Conservation (phyloP, 441 rosid genomes). For the Cnidoscolus chayamansa region DNA sequence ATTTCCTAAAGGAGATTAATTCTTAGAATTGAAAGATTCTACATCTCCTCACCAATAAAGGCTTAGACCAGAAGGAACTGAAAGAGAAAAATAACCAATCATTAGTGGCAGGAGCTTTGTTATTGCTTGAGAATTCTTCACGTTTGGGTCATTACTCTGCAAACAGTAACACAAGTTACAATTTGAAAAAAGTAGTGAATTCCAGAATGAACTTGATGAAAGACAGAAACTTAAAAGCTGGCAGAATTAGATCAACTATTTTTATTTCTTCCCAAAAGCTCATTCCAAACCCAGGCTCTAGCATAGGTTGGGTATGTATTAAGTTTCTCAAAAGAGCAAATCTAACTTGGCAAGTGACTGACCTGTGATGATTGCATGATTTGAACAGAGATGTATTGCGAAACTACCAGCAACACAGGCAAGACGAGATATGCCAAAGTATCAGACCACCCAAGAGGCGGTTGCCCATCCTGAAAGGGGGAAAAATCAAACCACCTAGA, state of each 20-base stretch:
- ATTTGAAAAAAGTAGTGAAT: neutral
- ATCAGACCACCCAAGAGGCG: conserved; percentile 95
- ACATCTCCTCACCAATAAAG: conserved; percentile 77
- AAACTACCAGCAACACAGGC: conserved; percentile 63
- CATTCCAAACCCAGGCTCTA: neutral
- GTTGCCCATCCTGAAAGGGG: conserved; percentile 76
- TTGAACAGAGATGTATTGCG: conserved; percentile 79
- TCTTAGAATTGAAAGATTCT: conserved; percentile 13
- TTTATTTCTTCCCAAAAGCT: neutral
- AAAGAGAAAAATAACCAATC: conserved; percentile 92
- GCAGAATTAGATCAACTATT: neutral
- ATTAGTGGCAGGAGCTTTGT: conserved; percentile 76
- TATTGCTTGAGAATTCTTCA: conserved; percentile 84
- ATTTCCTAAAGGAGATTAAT: neutral
- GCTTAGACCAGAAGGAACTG: conserved; percentile 97
- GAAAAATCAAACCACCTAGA: conserved; percentile 13
- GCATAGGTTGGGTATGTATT: neutral
- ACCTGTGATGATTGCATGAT: conserved; percentile 96
- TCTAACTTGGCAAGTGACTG: conserved; percentile 20
- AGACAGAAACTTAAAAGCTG: neutral
- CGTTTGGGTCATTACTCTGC: conserved; percentile 78
- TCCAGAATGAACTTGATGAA: neutral
- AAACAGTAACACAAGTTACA: conserved; percentile 12
- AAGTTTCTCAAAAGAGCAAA: conserved; percentile 3
- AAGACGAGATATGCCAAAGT: conserved; percentile 86